Base-by-base conservation (phyloP, 2,329 filamentous ascomycete species). In the Neofusicoccum cordaticola region DNA sequence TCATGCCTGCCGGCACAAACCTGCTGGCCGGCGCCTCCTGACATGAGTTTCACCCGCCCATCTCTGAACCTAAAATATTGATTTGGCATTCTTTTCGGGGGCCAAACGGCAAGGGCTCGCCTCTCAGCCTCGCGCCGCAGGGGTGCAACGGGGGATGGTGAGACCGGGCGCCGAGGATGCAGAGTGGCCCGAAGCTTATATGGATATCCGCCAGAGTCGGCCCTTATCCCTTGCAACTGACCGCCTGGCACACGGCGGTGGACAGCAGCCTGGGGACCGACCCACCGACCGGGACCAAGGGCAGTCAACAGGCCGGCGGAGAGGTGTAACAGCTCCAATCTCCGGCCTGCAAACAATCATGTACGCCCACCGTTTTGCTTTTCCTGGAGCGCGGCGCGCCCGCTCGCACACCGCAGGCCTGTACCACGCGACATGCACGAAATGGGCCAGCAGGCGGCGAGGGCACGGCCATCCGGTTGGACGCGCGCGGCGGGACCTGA, bases 391-490 rank as follows among this genome's bases (percentile, higher is more conserved):
- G 19, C 53, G 39, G 53, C 22, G 39, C 53, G 15, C 15, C 41
- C 9, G 56, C 56, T 31, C 44, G 42, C n/a, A 17, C 56, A 60
- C 56, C 31, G 56, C 56, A 56, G 37, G 50, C 61, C 50, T 12
- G 61, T 63, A 63, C 39, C 61, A 63, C 61, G 61, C 61, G 61
- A 44, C 37, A 53, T 63, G 61, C 61, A 63, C 56, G 61, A 41
- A 56, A 63, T 56, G 41, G 27, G 27, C 48, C 17, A 60, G 22
- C 27, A 15, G 34, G 19, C 44, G 31, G 58, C 45, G 56, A 39
- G 37, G 37, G 37, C 17, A 27, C n/a, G 27, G 22, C 48, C 39
- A 27, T 48, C 48, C 39, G 60, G 60, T 63, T 63, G 61, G 61
- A 27, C 51, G 50, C 41, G 48, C 51, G 48, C 41, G n/a, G 61